Evolutionary conservation across 345 rosid genomes (phyloP).

Genomic region (Populus nigra): DNA sequence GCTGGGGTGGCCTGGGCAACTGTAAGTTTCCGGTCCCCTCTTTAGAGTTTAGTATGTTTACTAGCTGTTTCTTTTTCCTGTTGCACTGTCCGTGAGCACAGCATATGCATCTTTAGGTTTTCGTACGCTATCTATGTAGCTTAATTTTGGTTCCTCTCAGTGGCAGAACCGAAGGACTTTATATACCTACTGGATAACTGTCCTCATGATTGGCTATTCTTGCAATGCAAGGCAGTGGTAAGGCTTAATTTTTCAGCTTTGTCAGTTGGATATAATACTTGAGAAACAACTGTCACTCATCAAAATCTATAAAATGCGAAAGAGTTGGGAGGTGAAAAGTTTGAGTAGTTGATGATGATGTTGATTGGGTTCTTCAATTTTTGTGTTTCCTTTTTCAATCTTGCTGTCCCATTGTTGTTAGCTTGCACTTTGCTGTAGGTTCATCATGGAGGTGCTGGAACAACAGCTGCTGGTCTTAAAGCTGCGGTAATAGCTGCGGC

Average conservation of each 20-base stretch:
- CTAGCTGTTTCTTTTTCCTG: not conserved
- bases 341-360: not conserved
- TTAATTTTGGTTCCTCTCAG: constrained; percentile 43
- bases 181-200: constrained; percentile 82
- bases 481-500: constrained; percentile 56
- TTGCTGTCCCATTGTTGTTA: not conserved
- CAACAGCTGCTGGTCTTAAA: constrained; percentile 98
- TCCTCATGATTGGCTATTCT: constrained; percentile 98
- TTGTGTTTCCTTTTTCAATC: not conserved
- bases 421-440: constrained; percentile 51
- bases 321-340: not conserved
- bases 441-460: constrained; percentile 99
- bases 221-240: constrained; percentile 99
- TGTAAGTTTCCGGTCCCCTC: constrained; percentile 42
- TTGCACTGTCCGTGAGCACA: not conserved
- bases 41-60: not conserved
- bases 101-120: not conserved
- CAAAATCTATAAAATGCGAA: not conserved
- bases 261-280: not conserved
- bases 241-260: constrained; percentile 25
- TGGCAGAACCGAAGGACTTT: constrained; percentile 82
- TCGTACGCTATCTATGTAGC: constrained; percentile 1
- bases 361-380: not conserved
- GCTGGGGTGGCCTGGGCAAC: constrained; percentile 98
- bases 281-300: not conserved